These are phyloP conservation scores for Groenewaldozyma auringiensis DNA, from an alignment of 1,139 yeast species.

Conservation along the genomic window DNA sequence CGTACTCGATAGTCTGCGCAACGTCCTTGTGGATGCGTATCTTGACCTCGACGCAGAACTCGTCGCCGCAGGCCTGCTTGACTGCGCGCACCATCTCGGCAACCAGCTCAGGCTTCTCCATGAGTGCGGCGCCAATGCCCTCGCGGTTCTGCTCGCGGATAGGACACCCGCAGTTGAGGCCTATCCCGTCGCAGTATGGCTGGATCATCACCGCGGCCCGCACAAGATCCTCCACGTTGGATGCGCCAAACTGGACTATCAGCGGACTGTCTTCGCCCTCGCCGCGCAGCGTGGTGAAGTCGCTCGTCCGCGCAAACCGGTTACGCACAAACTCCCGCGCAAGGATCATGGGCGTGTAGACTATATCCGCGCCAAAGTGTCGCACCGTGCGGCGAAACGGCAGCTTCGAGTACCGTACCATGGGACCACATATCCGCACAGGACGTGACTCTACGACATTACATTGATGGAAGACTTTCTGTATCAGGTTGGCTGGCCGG, in stretches of 20 bases:
- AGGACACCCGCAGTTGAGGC: conserved; percentile 96
- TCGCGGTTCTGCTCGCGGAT: conserved; percentile 90
- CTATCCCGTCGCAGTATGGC: conserved; percentile 89
- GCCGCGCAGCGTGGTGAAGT: conserved; percentile 53
- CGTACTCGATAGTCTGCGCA: conserved; percentile 64
- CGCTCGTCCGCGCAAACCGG: conserved; percentile 69
- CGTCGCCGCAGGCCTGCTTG: conserved; percentile 61
- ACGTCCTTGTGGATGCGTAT: conserved; percentile 78
- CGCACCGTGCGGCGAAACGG: conserved; percentile 82
- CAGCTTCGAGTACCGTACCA: conserved; percentile 92
- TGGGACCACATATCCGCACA: conserved; percentile 83
- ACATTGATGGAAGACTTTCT: conserved; percentile 43
- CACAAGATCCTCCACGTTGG: conserved; percentile 73
- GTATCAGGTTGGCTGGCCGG: no score
- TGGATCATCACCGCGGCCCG: conserved; percentile 83
- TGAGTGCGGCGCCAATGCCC: conserved; percentile 94
- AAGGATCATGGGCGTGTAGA: conserved; percentile 91
- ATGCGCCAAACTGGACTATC: conserved; percentile 87
- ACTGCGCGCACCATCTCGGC: conserved; percentile 79
- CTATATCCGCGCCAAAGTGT: conserved; percentile 69
- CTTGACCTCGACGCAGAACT: conserved; percentile 76
- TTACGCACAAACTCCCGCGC: conserved; percentile 93
- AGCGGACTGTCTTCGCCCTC: conserved; percentile 58
- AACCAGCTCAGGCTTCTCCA: conserved; percentile 75
- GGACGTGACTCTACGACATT: conserved; percentile 43